phyloP scores from a whole-genome alignment of 2,329 filamentous ascomycete species.

The Pyrenophora tritici-repentis region DNA sequence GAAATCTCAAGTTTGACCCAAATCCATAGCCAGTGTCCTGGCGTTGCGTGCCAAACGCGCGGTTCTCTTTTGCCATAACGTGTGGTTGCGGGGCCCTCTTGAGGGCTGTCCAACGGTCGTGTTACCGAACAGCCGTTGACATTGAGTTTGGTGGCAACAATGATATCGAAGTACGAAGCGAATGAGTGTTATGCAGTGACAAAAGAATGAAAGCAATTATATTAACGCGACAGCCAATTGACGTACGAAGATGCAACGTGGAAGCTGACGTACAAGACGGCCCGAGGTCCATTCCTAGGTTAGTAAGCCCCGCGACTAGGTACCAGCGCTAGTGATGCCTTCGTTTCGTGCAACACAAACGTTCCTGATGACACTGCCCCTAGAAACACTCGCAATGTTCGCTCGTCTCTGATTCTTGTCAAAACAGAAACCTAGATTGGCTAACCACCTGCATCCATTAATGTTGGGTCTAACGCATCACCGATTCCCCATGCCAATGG shows the following conservation, averaged over 20 bases:
- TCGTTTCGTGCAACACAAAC: no score
- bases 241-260: conserved; percentile 44
- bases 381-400: no score
- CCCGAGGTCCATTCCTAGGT: conserved; percentile 6
- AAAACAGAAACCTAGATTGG: no score
- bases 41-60: conserved; percentile 32
- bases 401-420: no score
- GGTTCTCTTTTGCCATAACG: conserved; percentile 28
- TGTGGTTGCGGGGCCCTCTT: conserved; percentile 9
- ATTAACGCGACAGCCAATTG: conserved; percentile 31
- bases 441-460: no score
- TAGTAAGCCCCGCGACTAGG: background rate
- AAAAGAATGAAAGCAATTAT: conserved; percentile 14
- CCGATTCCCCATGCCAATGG: no score
- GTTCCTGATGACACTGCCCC: no score
- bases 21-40: conserved; percentile 35
- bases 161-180: conserved; percentile 3
- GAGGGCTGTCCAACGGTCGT: conserved; percentile 17
- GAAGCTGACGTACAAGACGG: conserved; percentile 29
- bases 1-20: conserved; percentile 27
- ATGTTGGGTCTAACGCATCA: no score
- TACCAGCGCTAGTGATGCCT: background rate
- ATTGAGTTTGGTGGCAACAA: conserved; percentile 20
- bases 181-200: background rate
- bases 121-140: conserved; percentile 28